Evolutionary conservation across 148 eudicot species (phyloP).

Genomic region (Vaccinium vitisidaea): DNA sequence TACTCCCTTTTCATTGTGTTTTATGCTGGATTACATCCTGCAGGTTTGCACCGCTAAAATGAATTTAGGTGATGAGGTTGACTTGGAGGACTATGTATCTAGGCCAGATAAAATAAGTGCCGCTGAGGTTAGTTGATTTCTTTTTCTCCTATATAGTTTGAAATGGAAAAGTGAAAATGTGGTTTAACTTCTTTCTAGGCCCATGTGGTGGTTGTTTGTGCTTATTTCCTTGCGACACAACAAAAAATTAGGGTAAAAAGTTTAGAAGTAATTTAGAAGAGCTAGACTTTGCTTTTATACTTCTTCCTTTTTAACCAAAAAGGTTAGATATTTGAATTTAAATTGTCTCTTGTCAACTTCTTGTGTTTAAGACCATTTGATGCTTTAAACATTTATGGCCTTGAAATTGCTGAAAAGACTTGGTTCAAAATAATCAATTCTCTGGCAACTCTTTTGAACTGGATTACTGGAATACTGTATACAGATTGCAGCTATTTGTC

Average conservation of each 20-base stretch:
- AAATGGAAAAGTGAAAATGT: too few species aligned
- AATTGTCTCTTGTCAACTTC: neutral
- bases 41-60: conserved; percentile 91
- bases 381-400: neutral
- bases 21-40: neutral
- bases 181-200: too few species aligned
- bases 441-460: too few species aligned
- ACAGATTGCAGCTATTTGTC: conserved; percentile 80
- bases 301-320: neutral
- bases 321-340: too few species aligned
- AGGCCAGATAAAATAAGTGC: conserved; percentile 93
- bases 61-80: conserved; percentile 87
- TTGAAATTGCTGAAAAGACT: neutral
- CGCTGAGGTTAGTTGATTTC: conserved; percentile 60
- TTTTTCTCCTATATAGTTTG: neutral
- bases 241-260: neutral
- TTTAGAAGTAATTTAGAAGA: neutral
- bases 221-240: too few species aligned
- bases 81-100: conserved; percentile 89
- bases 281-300: neutral
- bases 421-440: neutral
- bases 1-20: neutral
- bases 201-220: too few species aligned
- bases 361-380: neutral
- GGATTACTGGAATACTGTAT: neutral